These are phyloP conservation scores for Ziziphus jujuba DNA, from an alignment of 306 rosid genomes.

Conservation along the genomic window DNA sequence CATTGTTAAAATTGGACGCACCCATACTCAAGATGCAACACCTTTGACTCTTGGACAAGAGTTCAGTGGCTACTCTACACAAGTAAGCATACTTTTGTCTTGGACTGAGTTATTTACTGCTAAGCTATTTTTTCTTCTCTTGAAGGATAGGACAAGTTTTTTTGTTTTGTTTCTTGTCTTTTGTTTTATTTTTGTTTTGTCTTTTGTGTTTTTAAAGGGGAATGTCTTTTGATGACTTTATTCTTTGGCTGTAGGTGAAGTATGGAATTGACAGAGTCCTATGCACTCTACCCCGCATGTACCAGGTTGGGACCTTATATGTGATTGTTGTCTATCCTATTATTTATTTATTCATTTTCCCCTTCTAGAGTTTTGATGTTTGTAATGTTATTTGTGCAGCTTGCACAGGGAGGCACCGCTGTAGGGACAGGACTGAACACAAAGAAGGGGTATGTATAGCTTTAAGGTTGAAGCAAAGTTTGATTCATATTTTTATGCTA, in stretches of 20 bases:
- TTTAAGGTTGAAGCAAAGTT: slow-evolving; percentile 16
- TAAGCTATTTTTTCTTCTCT: slow-evolving; percentile 5
- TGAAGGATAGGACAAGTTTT: slow-evolving; percentile 12
- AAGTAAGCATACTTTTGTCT: slow-evolving; percentile 50
- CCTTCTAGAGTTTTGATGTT: slow-evolving; percentile 28
- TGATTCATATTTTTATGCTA: not conserved
- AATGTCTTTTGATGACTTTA: slow-evolving; percentile 27
- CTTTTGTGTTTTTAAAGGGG: not conserved
- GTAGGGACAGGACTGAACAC: slow-evolving; percentile 99
- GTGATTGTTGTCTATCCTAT: not conserved
- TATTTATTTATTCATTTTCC: slow-evolving; percentile 12
- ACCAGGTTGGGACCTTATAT: slow-evolving; percentile 61
- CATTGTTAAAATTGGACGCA: slow-evolving; percentile 95
- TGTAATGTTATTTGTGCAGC: slow-evolving; percentile 57
- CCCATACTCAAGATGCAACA: slow-evolving; percentile 98
- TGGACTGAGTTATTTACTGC: slow-evolving; percentile 6
- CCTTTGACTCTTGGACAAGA: slow-evolving; percentile 99
- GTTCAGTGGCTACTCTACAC: slow-evolving; percentile 96
- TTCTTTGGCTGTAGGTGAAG: slow-evolving; percentile 65
- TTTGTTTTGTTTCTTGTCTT: not conserved
- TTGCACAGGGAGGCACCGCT: slow-evolving; percentile 99
- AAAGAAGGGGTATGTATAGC: slow-evolving; percentile 79
- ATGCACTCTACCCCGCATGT: slow-evolving; percentile 74
- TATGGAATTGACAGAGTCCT: slow-evolving; percentile 85
- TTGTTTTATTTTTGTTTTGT: not conserved